Evolutionary conservation across 2,329 filamentous ascomycete species (phyloP), one percentile per base, ranked within the genome.

Genomic region (Phialocephala subalpina): DNA sequence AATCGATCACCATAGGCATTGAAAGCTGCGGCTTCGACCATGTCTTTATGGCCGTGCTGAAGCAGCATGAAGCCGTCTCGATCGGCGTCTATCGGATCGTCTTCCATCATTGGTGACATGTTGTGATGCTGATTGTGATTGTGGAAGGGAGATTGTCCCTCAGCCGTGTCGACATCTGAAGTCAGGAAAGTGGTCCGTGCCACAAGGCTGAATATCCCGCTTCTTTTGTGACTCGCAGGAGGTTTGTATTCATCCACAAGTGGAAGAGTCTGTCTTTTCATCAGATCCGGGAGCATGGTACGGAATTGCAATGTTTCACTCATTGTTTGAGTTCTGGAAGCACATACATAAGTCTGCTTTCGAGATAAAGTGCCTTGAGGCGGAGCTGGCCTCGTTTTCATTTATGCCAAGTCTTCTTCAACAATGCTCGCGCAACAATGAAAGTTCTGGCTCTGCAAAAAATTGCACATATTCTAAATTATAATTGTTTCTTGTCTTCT

Each of bases 1-100:
- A 95, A 94, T 72, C 94, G 92, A 74, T 93, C 94, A 73, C 94
- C 95, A 78, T 97, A 97, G 71, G 90, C 90, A 79, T 97, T 97
- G 85, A 97, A 97, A 71, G 93, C 91, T 67, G 95, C 90, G 0
- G 75, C 70, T 63, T 75, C 71, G 18, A 77, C 68, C 71, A 78
- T 76, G 58, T 78, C 92, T 74, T 89, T 87, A 79, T 94, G 91
- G 72, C 90, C 90, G 77, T 93, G 89, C 67, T 89, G 86, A 73
- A 93, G 86, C 72, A 92, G 87, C 68, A 59, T 61, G 62, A 77
- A 77, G 22, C 62, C 70, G 25, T 73, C 70, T 49, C 63, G 63
- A 40, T 69, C 63, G 1, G 56, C 33, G 8, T 69, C 66, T 4
- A 60, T 58, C 16, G 64, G 58, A 27, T 69, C 67, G 16, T 58